Evolutionary conservation across 2,329 filamentous ascomycete species (phyloP), one percentile per base, ranked within the genome.

Genomic region (Cercospora brassicicola): DNA sequence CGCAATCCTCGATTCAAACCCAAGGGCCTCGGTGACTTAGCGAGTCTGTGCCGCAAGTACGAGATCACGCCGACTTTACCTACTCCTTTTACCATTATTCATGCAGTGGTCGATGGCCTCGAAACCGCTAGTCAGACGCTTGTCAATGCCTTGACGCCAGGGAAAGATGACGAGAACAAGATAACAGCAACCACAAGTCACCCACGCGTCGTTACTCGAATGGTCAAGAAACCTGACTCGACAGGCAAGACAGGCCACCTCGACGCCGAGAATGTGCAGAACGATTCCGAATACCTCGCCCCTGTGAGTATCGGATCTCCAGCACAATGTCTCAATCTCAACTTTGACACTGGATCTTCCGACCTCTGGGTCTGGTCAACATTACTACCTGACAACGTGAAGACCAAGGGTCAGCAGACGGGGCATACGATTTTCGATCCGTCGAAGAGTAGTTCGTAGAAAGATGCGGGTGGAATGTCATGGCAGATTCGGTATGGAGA

Each of bases 401-500:
- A 72, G 31, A 59, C 69, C 4, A 77, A 78, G 20, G 72, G 78
- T 28, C 72, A 76, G 39, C 71, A 76, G 10, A 72, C 74, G 9
- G 78, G 80, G 20, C 87, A 89, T 76, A 82, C 79, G 9, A 81
- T 88, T 69, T 92, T 88, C 73, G 81, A 91, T 74, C 81, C 89
- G 2, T 80, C 76, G 56, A 86, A 89, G 73, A 91, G 89, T 2
- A 84, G 81, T 59, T 88, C 88, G 1, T 91, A 82, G 80, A 83
- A 88, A 76, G 75, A 78, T 9, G 69, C 81, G 18, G 72, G 76
- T 0, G 83, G 82, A 42, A 82, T 81, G 48, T 84, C 80, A 1
- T 93, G 89, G 90, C 80, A 86, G 77, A 91, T 92, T 73, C 81
- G 82, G 31, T 91, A 91, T 75, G 89, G 89, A 15, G 90, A 92